phyloP scores from a whole-genome alignment of 352 stramenopile species.

The Phytophthora cactorum region DNA sequence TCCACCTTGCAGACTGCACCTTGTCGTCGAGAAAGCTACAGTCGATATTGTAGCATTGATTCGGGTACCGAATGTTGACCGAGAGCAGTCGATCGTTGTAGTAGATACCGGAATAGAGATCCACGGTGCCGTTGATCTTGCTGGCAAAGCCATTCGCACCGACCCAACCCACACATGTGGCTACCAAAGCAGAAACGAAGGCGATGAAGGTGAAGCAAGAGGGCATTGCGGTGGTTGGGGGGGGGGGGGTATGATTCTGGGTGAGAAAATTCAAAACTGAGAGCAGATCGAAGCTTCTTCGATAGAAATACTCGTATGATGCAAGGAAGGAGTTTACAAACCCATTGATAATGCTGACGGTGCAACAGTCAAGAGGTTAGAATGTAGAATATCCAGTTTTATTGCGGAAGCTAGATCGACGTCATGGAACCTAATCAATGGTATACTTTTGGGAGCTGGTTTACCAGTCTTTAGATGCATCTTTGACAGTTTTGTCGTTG shows the following conservation, averaged over 20 bases:
- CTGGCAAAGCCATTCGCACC: neutral
- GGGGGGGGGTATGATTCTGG: neutral
- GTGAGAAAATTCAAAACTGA: slow-evolving; percentile 21
- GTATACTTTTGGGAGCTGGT: neutral
- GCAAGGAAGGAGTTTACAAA: slow-evolving; percentile 1
- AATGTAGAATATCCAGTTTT: neutral
- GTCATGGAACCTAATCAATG: neutral
- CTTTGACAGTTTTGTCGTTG: slow-evolving; percentile 1
- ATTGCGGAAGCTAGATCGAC: neutral
- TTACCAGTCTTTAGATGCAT: neutral
- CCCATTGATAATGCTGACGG: neutral
- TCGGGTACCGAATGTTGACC: slow-evolving; percentile 28
- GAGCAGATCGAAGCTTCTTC: neutral
- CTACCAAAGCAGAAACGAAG: neutral
- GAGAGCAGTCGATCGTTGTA: slow-evolving; percentile 25
- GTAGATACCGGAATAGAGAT: slow-evolving; percentile 20
- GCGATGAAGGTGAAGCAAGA: neutral
- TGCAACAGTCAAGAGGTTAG: neutral
- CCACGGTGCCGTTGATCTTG: slow-evolving; percentile 21
- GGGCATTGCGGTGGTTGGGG: neutral
- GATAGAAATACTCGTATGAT: neutral
- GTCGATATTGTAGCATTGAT: slow-evolving; percentile 35
- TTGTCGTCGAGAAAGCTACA: slow-evolving; percentile 29
- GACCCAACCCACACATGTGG: neutral
- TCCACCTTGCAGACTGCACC: slow-evolving; percentile 27